Conservation (phyloP, 208 protist genomes). For the Hexamita inflata region DNA sequence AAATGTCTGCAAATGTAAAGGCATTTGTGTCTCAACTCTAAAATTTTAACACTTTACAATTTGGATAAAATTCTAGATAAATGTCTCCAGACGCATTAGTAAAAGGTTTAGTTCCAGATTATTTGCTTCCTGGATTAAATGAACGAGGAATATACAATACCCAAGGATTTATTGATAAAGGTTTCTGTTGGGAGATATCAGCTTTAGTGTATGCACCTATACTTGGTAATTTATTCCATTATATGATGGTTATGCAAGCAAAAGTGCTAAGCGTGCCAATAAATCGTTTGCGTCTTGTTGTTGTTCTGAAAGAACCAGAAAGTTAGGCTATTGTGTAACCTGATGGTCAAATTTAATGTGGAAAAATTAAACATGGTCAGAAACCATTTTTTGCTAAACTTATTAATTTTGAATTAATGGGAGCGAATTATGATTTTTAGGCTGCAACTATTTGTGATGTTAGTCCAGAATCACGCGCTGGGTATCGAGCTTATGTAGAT, state of each 20-base stretch:
- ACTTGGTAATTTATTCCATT: neutral
- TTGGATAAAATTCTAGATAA: no score
- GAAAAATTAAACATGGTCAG: neutral
- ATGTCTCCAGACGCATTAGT: neutral
- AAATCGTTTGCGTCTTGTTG: neutral
- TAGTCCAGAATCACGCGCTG: neutral
- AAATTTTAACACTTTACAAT: no score
- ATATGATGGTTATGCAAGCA: neutral
- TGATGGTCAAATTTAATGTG: neutral
- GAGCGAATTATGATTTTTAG: neutral
- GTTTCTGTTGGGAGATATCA: neutral
- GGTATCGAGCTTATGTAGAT: neutral
- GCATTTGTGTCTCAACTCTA: no score
- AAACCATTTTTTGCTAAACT: neutral
- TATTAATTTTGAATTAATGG: neutral
- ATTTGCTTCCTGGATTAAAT: neutral
- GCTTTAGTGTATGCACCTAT: neutral
- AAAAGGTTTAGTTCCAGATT: neutral
- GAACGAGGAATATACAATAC: neutral
- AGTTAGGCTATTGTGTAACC: neutral
- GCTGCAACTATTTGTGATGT: neutral
- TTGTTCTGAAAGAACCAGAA: neutral
- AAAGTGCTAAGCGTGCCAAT: neutral
- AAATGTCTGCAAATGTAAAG: no score
- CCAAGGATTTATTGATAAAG: neutral